Conservation (phyloP, 2,329 filamentous ascomycete genomes). For the Zasmidium angulare region DNA sequence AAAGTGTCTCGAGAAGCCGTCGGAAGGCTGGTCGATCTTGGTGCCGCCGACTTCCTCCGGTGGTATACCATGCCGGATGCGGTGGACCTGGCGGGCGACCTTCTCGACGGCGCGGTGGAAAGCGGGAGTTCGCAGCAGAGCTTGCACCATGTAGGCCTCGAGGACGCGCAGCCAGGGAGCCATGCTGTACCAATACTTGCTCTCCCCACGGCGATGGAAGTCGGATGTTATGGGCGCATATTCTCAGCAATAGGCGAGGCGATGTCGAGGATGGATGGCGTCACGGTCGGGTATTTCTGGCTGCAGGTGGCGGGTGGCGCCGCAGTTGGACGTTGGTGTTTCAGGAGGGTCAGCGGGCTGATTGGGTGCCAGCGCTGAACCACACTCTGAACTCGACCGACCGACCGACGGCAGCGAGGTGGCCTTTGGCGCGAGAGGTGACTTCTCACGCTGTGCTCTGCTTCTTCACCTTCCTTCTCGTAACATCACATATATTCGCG, state of each 20-base stretch:
- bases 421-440: neutral
- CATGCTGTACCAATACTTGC: constrained; percentile 22
- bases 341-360: neutral
- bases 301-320: neutral
- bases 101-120: constrained; percentile 56
- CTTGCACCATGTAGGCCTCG: constrained; percentile 37
- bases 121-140: constrained; percentile 54
- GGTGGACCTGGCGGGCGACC: constrained; percentile 49
- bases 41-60: constrained; percentile 50
- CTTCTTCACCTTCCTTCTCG: neutral
- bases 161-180: constrained; percentile 39
- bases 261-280: neutral
- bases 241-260: neutral
- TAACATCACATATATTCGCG: too few relatives aligned
- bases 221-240: neutral
- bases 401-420: neutral
- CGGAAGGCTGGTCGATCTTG: constrained; percentile 42
- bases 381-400: too few relatives aligned
- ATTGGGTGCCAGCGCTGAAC: neutral
- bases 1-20: constrained; percentile 51
- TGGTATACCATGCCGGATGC: constrained; percentile 48
- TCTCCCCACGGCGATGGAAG: neutral
- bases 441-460: too few relatives aligned
- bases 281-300: neutral
- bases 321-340: neutral